A percentile compares a stretch with the other conserved stretches of the same genome.
Evolutionary conservation across 2,329 filamentous ascomycete species (phyloP).

Genomic region (Chaetomium sp.): DNA sequence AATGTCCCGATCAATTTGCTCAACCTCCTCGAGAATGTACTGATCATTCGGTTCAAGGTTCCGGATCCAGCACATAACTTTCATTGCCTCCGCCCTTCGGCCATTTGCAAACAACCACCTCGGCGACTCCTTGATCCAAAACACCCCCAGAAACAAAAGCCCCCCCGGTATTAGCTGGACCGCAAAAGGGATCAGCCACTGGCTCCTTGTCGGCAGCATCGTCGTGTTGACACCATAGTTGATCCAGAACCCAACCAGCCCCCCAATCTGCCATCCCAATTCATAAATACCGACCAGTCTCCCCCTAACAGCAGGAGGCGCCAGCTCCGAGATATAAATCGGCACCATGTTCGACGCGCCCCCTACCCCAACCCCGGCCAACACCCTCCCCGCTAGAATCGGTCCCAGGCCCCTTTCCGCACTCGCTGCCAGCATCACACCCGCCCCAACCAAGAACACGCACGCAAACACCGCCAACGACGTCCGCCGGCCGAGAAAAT

Average conservation of each 20-base stretch:
- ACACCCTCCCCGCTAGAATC: conserved; percentile 55
- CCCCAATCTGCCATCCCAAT: conserved; percentile 58
- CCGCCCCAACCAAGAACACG: conserved; percentile 64
- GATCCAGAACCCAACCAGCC: conserved; percentile 59
- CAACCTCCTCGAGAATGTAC: conserved; percentile 69
- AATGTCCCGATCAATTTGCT: conserved; percentile 62
- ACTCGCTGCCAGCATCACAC: conserved; percentile 64
- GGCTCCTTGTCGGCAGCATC: conserved; percentile 39
- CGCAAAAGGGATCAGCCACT: conserved; percentile 60
- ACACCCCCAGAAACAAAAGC: conserved; percentile 51
- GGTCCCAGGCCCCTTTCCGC: conserved; percentile 55
- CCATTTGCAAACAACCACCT: conserved; percentile 63
- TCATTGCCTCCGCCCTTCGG: conserved; percentile 51
- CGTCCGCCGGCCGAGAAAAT: conserved; percentile 60
- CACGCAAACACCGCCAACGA: conserved; percentile 55
- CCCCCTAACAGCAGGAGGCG: conserved; percentile 58
- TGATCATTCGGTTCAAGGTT: conserved; percentile 48
- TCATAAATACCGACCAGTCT: conserved; percentile 62
- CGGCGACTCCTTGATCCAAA: conserved; percentile 59
- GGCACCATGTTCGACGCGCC: conserved; percentile 57
- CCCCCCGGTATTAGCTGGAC: conserved; percentile 63
- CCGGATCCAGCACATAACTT: conserved; percentile 58
- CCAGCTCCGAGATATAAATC: conserved; percentile 54
- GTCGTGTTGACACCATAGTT: conserved; percentile 55
- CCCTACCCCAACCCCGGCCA: conserved; percentile 58